Percentiles rank a stretch among this genome's conserved stretches.
phyloP scores from a whole-genome alignment of 148 eudicot genomes.

The Nyssa sinensis region DNA sequence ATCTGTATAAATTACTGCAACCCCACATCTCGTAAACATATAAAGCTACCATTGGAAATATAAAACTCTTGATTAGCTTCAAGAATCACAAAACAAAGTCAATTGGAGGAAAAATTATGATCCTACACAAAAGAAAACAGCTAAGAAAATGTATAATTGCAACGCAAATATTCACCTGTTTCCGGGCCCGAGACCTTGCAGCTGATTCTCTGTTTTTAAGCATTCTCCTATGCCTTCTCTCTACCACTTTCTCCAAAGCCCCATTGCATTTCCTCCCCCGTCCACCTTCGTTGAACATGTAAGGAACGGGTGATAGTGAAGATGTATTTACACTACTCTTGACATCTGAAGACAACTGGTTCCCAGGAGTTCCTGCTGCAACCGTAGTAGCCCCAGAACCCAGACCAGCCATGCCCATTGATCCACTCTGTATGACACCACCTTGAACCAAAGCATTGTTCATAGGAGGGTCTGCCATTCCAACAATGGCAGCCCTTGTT shows the following conservation, averaged over 20 bases:
- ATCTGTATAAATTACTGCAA: not conserved
- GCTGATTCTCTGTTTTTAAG: slow-evolving; percentile 63
- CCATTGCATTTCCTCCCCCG: slow-evolving; percentile 32
- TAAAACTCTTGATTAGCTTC: not conserved
- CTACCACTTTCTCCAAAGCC: slow-evolving; percentile 46
- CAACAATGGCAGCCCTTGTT: slow-evolving; percentile 24
- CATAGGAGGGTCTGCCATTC: slow-evolving; percentile 13
- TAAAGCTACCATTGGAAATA: not conserved
- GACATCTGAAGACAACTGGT: slow-evolving; percentile 24
- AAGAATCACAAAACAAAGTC: not conserved
- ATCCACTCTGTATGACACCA: slow-evolving; percentile 24
- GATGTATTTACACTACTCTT: slow-evolving; percentile 23
- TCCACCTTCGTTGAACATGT: slow-evolving; percentile 19
- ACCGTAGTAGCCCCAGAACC: slow-evolving; percentile 6
- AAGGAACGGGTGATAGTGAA: slow-evolving; percentile 32
- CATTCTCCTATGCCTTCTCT: slow-evolving; percentile 56
- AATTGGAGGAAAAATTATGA: not conserved
- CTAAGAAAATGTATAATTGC: not conserved
- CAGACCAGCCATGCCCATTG: slow-evolving; percentile 16
- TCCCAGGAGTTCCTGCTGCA: slow-evolving; percentile 25
- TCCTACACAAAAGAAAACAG: not conserved
- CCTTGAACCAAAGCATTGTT: slow-evolving; percentile 22
- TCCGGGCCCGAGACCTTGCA: slow-evolving; percentile 58
- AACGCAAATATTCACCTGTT: slow-evolving; percentile 32
- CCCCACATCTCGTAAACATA: not conserved